Evolutionary conservation across 192 early-diverging fungal genomes (phyloP).

Genomic region (Coemansia sp.): DNA sequence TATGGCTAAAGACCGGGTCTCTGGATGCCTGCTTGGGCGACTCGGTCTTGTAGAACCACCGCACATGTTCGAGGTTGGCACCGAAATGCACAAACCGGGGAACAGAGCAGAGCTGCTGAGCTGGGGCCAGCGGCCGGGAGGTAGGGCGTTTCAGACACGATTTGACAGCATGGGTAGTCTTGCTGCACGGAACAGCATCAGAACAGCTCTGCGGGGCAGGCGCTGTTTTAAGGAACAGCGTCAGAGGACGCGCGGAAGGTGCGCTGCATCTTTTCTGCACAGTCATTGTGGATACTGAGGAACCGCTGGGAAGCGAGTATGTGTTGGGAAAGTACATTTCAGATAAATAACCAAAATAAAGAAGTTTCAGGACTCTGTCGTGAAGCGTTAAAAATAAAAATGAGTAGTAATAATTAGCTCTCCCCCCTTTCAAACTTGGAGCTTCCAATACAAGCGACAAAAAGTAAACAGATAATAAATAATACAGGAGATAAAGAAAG

Average conservation of each 20-base stretch:
- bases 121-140: not conserved
- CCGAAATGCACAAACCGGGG: slow-evolving; percentile 67
- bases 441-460: not conserved
- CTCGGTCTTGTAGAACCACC: slow-evolving; percentile 65
- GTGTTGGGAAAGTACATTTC: too few species aligned
- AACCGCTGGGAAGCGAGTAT: not conserved
- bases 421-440: too few species aligned
- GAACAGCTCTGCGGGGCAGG: not conserved
- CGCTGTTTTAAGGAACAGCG: slow-evolving; percentile 21
- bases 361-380: too few species aligned
- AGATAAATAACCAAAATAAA: too few species aligned
- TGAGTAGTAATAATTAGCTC: too few species aligned
- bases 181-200: not conserved
- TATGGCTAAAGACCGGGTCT: slow-evolving; percentile 8
- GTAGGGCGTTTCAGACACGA: slow-evolving; percentile 25
- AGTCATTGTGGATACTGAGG: too few species aligned
- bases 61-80: slow-evolving; percentile 61
- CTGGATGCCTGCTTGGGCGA: slow-evolving; percentile 54
- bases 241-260: slow-evolving; percentile 11
- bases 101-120: not conserved
- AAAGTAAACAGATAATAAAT: not conserved
- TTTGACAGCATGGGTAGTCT: slow-evolving; percentile 13
- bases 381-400: too few species aligned
- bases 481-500: too few species aligned
- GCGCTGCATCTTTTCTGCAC: too few species aligned